Evolutionary conservation across 768 basidiomycete genomes (phyloP), one percentile per base, ranked within the genome.

Genomic region (Austroboletus eburneus): DNA sequence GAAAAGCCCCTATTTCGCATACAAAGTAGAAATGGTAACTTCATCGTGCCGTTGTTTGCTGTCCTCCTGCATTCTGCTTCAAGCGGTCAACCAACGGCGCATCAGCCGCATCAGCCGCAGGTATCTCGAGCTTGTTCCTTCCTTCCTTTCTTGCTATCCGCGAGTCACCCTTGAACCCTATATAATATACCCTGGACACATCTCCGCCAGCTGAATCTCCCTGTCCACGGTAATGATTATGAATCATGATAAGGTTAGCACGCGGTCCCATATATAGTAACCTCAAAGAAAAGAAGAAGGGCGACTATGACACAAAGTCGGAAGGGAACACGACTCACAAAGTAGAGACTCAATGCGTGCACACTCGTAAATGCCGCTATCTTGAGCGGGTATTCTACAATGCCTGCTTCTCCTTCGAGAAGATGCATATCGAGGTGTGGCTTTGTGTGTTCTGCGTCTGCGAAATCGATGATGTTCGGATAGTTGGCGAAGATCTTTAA

Each of bases 81-180:
- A 82, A 63, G 46, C 76, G 74, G 54, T 88, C 83, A 12, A 81
- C 70, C 9, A 89, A 54, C 9, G 78, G 65, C 1, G 87, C 83
- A 53, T 93, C 91, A 0, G 85, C 80, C 1, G 87, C 84, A 56
- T 88, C 78, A 4, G 83, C 83, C n/a, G 91, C 87, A 1, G 85
- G 86, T 14, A 94, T 78, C 57, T 82, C 85, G 40, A 85, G 72
- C 61, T 78, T 81, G 39, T 75, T 77, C 29, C 74, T 74, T n/a
- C 69, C 75, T 43, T 86, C 83, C 51, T 77, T 81, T 53, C 74
- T 73, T 16, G 66, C 62, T 16, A 73, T 71, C 43, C 73, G 70
- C 39, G 73, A 70, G 52, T 89, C 85, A 34, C 90, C 91, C 62
- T 81, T 86, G 73, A 93, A 93, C 17, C 90, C 90, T 35, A 92